Percentiles rank a stretch among this genome's conserved stretches.
These are phyloP conservation scores for Cytospora paraplurivora DNA, from an alignment of 2,329 filamentous ascomycete genomes.

Conservation along the genomic window DNA sequence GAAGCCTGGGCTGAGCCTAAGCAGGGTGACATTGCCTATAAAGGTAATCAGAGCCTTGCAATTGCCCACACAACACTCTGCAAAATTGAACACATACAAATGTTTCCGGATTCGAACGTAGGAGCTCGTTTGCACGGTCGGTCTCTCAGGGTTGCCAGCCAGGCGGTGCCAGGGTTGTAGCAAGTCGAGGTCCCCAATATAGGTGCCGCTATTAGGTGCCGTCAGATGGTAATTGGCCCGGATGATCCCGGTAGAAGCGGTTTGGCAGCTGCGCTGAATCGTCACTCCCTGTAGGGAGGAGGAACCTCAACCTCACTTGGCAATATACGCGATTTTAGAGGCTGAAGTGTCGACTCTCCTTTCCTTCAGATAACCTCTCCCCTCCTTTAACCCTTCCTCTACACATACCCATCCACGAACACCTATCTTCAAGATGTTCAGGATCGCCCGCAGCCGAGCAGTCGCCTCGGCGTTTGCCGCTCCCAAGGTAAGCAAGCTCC, in stretches of 20 bases:
- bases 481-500: conserved; percentile 67
- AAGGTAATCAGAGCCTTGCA: no score
- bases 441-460: conserved; percentile 78
- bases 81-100: no score
- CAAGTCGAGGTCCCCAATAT: not conserved
- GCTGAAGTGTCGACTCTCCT: conserved; percentile 23
- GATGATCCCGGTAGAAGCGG: conserved; percentile 21
- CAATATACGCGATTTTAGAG: conserved; percentile 23
- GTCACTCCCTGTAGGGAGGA: conserved; percentile 24
- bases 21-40: no score
- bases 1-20: no score
- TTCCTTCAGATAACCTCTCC: conserved; percentile 14
- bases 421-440: conserved; percentile 76
- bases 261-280: conserved; percentile 23
- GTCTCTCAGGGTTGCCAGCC: no score
- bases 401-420: conserved; percentile 27
- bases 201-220: no score
- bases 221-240: conserved; percentile 20
- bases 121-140: no score
- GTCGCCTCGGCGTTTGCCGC: conserved; percentile 78
- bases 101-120: no score
- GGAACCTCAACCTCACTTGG: conserved; percentile 16
- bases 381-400: conserved; percentile 7
- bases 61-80: no score
- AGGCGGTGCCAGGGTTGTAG: no score